Evolutionary conservation across 2,329 filamentous ascomycete species (phyloP), one percentile per base, ranked within the genome.

Genomic region (Neopestalotiopsis sp.): DNA sequence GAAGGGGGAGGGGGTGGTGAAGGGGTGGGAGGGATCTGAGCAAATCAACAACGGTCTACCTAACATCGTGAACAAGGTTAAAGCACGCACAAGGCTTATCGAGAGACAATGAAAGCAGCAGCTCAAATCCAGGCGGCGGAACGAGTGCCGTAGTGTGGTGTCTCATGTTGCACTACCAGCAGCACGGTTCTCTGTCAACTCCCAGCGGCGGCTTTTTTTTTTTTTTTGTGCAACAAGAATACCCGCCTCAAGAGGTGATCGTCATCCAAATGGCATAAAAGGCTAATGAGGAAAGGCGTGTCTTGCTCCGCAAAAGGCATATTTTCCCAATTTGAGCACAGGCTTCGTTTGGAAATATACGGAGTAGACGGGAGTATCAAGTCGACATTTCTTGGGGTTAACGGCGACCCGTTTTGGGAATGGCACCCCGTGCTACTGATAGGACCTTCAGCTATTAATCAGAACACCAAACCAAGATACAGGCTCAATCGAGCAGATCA

Each of bases 31-130:
- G 34, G 45, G 45, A 20, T 17, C 45, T 52, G 45, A 52, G 45
- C 24, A 28, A 4, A 17, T 52, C 6, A 52, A 52, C 45, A 52
- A 52, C 45, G 45, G 45, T 52, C 45, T 30, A 20, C 32, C 4
- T 12, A 12, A 20, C 59, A 42, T 40, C 30, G 59, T 62, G 32
- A 62, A 62, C 59, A 62, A 62, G 59, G 59, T 62, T 62, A 62
- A 62, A 62, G 34, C 34, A 38, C 34, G 10, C 10, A 38, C 34
- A 38, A 38, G 59, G 59, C 59, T 62, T 34, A 40, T 62, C 34
- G 59, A 62, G 45, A 52, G 59, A 62, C n/a, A 38, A 28, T 28
- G 24, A 28, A 28, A 28, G 24, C 24, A 28, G 24, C 24, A 28
- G 24, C 24, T 28, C 59, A n/a, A 14, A 13, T n/a, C 14, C 24